Conservation (phyloP, 208 protist genomes). For the Leishmania braziliensis region DNA sequence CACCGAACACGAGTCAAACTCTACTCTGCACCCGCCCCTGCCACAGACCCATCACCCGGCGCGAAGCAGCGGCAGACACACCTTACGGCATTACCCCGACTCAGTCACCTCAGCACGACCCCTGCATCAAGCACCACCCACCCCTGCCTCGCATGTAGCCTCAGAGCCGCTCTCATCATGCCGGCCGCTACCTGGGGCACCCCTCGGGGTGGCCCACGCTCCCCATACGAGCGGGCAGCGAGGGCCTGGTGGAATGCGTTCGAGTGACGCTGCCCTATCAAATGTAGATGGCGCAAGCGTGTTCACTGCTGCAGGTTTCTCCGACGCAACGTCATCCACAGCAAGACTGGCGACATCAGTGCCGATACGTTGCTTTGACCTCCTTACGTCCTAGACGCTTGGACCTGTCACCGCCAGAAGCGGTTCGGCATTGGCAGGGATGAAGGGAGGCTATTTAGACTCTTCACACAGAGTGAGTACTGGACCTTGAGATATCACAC, state of each 20-base stretch:
- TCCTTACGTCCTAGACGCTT: not conserved
- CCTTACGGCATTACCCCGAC: not conserved
- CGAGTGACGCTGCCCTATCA: not conserved
- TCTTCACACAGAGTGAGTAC: not conserved
- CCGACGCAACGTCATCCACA: not conserved
- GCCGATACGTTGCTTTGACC: too few species aligned
- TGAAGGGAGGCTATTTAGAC: not conserved
- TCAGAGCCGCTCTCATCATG: not conserved
- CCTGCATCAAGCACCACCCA: not conserved
- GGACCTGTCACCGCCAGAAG: not conserved
- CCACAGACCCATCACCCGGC: not conserved
- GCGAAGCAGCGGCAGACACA: too few species aligned
- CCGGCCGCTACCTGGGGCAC: not conserved
- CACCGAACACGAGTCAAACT: not conserved
- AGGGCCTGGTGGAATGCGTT: not conserved
- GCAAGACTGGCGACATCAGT: not conserved
- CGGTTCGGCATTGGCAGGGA: not conserved
- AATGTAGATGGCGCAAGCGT: too few species aligned
- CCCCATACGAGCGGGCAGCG: not conserved
- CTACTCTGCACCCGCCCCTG: not conserved
- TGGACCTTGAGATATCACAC: not conserved
- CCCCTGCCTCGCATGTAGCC: not conserved
- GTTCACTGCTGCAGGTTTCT: not conserved
- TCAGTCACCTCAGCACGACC: not conserved
- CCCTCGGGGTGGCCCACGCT: not conserved